A percentile compares a stretch with the other conserved stretches of the same genome.
These are phyloP conservation scores for Tieghemostelium lacteum DNA, from an alignment of 78 protist genomes.

Conservation along the genomic window DNA sequence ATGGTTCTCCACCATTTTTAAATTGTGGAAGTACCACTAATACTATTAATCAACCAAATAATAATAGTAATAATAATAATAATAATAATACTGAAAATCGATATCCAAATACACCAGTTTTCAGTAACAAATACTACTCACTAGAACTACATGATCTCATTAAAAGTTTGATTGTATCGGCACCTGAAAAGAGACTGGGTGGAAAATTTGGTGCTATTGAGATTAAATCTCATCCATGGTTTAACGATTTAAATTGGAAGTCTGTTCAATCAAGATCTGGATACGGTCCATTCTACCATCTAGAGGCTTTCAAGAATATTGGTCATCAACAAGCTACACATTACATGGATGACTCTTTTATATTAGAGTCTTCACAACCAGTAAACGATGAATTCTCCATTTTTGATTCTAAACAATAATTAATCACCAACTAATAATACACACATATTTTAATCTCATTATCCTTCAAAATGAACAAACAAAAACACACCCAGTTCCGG, in stretches of 20 bases:
- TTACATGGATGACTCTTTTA: no score
- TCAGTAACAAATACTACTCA: neutral
- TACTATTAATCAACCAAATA: neutral
- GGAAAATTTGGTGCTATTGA: neutral
- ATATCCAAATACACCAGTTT: neutral
- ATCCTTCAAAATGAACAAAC: no score
- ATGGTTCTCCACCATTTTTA: slow-evolving; percentile 51
- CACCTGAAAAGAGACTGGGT: slow-evolving; percentile 16
- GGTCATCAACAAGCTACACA: no score
- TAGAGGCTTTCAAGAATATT: neutral
- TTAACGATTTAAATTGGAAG: slow-evolving; percentile 56
- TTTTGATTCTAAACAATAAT: no score
- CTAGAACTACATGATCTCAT: slow-evolving; percentile 8
- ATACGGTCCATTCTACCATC: neutral
- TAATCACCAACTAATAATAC: no score
- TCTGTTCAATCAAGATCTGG: neutral
- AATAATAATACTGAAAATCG: neutral
- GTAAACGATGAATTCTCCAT: no score
- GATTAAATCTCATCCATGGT: slow-evolving; percentile 70
- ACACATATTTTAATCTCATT: no score
- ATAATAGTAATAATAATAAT: neutral
- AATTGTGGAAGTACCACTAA: neutral
- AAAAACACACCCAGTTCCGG: no score
- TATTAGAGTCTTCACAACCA: no score
- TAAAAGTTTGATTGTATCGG: neutral